These are phyloP conservation scores for Lasiosphaeria miniovina DNA, from an alignment of 495 filamentous ascomycete genomes.

Conservation along the genomic window DNA sequence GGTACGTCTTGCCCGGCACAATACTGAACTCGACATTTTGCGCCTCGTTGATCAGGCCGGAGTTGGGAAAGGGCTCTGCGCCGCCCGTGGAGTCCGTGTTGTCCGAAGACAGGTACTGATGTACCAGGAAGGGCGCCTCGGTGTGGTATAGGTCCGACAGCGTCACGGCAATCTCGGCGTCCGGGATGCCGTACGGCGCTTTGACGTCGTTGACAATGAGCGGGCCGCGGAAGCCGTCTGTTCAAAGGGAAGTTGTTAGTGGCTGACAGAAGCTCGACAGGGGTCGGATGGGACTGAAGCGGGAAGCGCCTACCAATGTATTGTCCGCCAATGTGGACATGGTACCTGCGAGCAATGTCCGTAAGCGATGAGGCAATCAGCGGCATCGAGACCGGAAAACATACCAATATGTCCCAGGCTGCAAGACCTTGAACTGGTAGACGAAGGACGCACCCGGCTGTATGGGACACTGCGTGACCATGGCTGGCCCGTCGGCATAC, in stretches of 20 bases:
- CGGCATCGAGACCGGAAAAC: no score
- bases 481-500: conserved; percentile 60
- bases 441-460: conserved; percentile 49
- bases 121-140: conserved; percentile 46
- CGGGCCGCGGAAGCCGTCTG: conserved; percentile 59
- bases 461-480: conserved; percentile 59
- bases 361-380: no score
- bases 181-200: conserved; percentile 51
- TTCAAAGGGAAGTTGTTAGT: neutral
- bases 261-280: conserved; percentile 35
- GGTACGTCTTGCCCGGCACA: conserved; percentile 65
- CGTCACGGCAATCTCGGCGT: conserved; percentile 48
- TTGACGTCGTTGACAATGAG: conserved; percentile 60
- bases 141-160: conserved; percentile 58
- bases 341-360: conserved; percentile 38
- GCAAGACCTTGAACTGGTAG: conserved; percentile 41
- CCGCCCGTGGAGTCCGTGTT: conserved; percentile 35
- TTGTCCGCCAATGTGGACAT: conserved; percentile 48
- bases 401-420: conserved; percentile 62
- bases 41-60: conserved; percentile 61
- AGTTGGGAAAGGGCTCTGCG: conserved; percentile 52
- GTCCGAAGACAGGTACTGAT: conserved; percentile 43
- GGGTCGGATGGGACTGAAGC: neutral
- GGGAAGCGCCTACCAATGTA: conserved; percentile 6
- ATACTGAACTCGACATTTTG: conserved; percentile 54